Evolutionary conservation across 179 eudicot genomes (phyloP).

Genomic region (Heliamphora pulchella): DNA sequence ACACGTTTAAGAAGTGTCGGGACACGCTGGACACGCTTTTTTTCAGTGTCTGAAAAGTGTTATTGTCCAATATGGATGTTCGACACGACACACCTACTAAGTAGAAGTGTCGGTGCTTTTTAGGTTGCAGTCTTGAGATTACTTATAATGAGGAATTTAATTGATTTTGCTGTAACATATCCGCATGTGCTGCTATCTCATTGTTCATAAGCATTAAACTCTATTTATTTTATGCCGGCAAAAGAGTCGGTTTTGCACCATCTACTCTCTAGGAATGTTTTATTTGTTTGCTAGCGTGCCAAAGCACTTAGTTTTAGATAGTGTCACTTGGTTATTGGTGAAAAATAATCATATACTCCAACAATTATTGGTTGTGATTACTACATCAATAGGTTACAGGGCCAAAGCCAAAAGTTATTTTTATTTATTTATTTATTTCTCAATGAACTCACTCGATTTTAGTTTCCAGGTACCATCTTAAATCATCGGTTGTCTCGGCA

Average conservation of each 20-base stretch:
- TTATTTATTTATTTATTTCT: background rate
- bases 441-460: conserved; percentile 13
- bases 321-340: background rate
- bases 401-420: background rate
- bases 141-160: background rate
- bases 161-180: background rate
- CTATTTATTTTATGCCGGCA: background rate
- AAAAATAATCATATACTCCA: background rate
- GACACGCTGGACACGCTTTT: too few relatives aligned
- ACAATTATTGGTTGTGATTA: background rate
- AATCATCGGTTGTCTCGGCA: conserved; percentile 54
- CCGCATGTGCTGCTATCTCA: background rate
- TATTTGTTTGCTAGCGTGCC: background rate
- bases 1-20: too few relatives aligned
- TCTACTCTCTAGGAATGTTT: background rate
- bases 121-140: background rate
- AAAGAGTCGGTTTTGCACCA: background rate
- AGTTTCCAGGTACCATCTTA: conserved; percentile 55
- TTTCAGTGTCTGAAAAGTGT: too few relatives aligned
- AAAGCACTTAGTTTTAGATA: too few relatives aligned
- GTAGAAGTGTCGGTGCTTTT: too few relatives aligned
- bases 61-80: too few relatives aligned
- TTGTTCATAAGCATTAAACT: background rate
- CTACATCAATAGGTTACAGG: background rate
- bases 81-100: too few relatives aligned